These are phyloP conservation scores for Filosporella fistucella DNA, from an alignment of 495 filamentous ascomycete species.

Conservation along the genomic window DNA sequence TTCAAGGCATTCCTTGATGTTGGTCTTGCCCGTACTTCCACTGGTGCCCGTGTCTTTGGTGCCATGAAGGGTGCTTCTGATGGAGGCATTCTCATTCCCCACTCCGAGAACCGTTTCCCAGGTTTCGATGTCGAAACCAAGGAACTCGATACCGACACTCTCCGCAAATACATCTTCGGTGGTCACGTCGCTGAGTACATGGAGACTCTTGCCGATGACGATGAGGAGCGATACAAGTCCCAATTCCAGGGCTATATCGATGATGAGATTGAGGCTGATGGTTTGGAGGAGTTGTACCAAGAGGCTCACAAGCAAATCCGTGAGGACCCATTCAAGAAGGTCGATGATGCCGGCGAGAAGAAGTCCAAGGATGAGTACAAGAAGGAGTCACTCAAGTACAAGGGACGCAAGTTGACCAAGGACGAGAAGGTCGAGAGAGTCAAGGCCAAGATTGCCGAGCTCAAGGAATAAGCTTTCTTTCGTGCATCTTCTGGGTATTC, in stretches of 20 bases:
- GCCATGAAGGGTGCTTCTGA: slow-evolving; percentile 99
- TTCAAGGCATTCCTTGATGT: slow-evolving; percentile 99
- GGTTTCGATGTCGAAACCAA: slow-evolving; percentile 95
- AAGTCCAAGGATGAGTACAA: slow-evolving; percentile 98
- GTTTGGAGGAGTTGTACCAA: slow-evolving; percentile 92
- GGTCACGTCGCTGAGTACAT: slow-evolving; percentile 99
- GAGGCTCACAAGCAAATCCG: slow-evolving; percentile 97
- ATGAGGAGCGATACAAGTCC: slow-evolving; percentile 98
- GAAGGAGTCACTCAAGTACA: slow-evolving; percentile 89
- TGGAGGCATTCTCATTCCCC: slow-evolving; percentile 93
- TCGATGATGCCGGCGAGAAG: slow-evolving; percentile 69
- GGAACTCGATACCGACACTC: slow-evolving; percentile 92
- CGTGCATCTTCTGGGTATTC: slow-evolving; percentile 6
- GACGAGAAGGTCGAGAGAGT: slow-evolving; percentile 75
- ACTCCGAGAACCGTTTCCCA: slow-evolving; percentile 99
- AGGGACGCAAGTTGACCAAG: slow-evolving; percentile 67
- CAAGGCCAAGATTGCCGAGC: slow-evolving; percentile 81
- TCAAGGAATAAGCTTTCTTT: slow-evolving; percentile 37
- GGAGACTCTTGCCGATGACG: slow-evolving; percentile 98
- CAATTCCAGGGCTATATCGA: slow-evolving; percentile 98
- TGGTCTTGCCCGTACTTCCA: slow-evolving; percentile 92
- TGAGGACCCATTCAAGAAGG: slow-evolving; percentile 96
- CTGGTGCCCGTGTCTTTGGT: slow-evolving; percentile 96
- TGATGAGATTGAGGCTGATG: slow-evolving; percentile 92
- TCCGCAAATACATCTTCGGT: slow-evolving; percentile 98